Conservation (phyloP, 148 eudicot species). For the Oxyria digyna region DNA sequence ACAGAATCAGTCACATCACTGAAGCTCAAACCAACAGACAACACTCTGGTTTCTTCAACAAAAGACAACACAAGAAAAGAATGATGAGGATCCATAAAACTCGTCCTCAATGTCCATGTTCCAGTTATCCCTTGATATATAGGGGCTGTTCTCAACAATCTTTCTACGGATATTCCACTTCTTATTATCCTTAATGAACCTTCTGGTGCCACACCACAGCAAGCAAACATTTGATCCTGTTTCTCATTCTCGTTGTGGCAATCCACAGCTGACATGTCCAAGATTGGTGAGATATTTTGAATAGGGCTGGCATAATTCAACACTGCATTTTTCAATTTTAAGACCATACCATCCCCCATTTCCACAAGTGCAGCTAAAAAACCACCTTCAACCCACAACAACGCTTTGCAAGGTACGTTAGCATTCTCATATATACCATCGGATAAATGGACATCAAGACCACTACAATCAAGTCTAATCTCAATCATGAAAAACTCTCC, state of each 20-base stretch:
- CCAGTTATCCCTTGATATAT: slow-evolving; percentile 88
- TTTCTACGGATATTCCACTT: slow-evolving; percentile 82
- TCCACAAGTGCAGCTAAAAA: slow-evolving; percentile 78
- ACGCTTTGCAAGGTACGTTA: slow-evolving; percentile 49
- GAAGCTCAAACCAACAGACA: slow-evolving; percentile 91
- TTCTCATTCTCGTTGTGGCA: slow-evolving; percentile 80
- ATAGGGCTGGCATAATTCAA: slow-evolving; percentile 48
- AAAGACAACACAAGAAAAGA: slow-evolving; percentile 86
- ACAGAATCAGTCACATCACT: slow-evolving; percentile 86
- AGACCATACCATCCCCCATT: slow-evolving; percentile 92
- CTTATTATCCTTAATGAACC: slow-evolving; percentile 84
- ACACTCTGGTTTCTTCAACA: slow-evolving; percentile 94
- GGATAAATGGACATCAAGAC: slow-evolving; percentile 46
- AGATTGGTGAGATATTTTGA: slow-evolving; percentile 87
- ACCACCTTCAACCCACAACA: slow-evolving; percentile 73
- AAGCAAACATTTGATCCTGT: slow-evolving; percentile 96
- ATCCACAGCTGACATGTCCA: slow-evolving; percentile 86
- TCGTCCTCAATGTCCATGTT: slow-evolving; percentile 78
- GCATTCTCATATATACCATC: slow-evolving; percentile 63
- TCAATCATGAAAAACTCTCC: slow-evolving; percentile 71
- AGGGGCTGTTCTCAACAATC: slow-evolving; percentile 78
- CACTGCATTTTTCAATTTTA: slow-evolving; percentile 59
- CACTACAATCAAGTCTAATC: slow-evolving; percentile 37
- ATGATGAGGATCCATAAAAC: slow-evolving; percentile 43
- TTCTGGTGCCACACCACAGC: slow-evolving; percentile 93